Evolutionary conservation across 1,284 basidiomycete species (phyloP), one percentile per base, ranked within the genome.

Genomic region (Pholiota adiposa): DNA sequence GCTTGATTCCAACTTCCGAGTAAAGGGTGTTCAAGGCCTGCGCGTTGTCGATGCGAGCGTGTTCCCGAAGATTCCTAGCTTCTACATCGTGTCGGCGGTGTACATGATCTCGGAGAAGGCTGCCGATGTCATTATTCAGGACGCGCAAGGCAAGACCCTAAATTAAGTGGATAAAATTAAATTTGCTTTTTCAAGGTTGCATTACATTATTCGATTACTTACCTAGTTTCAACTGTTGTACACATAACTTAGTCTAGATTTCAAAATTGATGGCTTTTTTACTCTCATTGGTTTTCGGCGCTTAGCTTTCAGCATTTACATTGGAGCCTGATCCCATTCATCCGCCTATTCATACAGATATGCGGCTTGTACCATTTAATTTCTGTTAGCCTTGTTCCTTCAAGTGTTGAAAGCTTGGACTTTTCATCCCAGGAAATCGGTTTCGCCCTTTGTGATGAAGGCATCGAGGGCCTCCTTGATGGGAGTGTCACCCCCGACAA

Each of bases 401-500:
- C n/a, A n/a, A n/a, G 29, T 5, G 4, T 31, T 11, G 29, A 31
- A 31, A 31, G 29, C 29, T 31, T 31, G 29, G 11, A 31, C 5
- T 31, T 31, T 31, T 31, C 29, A 31, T 5, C 29, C 29, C 29
- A 31, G 11, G 29, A 31, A 31, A 36, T 50, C 81, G 0, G 77
- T 79, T 62, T 78, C 79, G 1, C 81, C 78, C 55, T 77, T 80
- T 69, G 77, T 74, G 56, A 84, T 81, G 25, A 78, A 77, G 4
- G 72, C 70, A 61, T 83, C 75, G 50, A 87, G 67, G 0, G 75
- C 81, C 33, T 78, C 72, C 48, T 77, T 72, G 52, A 90, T 75
- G 0, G 77, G 73, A 0, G 74, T 77, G 0, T 83, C 76, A 0
- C 87, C 88, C 31, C 84, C 82, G 51, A 86, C 79, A 11, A 90